Evolutionary conservation across 164 flowering plant genomes (phyloP), one percentile per base, ranked within the genome.

Genomic region (Macadamia integrifolia): DNA sequence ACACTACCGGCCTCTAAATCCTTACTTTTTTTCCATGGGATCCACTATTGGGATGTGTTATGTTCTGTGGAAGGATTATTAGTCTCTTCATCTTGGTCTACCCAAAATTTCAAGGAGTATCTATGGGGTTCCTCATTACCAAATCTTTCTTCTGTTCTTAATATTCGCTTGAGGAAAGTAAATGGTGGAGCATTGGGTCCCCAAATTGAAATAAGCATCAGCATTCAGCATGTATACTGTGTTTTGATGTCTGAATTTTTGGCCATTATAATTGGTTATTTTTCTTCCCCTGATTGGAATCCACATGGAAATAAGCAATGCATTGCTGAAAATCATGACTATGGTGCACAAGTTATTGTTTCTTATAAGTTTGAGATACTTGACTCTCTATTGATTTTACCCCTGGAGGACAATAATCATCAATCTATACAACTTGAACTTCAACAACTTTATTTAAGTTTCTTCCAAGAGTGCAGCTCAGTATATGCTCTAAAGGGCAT

Each of bases 201-300:
- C 17, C 62, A 62, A 23, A 60, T 85, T 40, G 84, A 87, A 73
- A 42, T 94, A n/a, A 81, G 86, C 74, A 69, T 89, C 23, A 69
- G 93, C 53, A 60, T 92, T 81, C 95, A 92, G 74, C 90, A 94
- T 75, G 87, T 81, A 6, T 81, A 81, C 75, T 90, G 97, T 74
- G 66, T 83, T 67, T 75, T 94, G 69, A 85, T 89, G 0, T 70
- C 96, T 29, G 97, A 94, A 50, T 85, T 78, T 74, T 76, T 94
- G 71, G 85, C 95, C 52, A 76, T 90, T 32, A 55, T 92, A 23
- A 84, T 94, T 75, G 97, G 97, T 74, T 94, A 94, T 73, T 92
- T 92, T 66, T 81, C 93, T 49, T 70, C 88, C 72, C 84, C 91
- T 68, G 97, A 87, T 31, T 94, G 97, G 99, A 78, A 49, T 58